phyloP scores from a whole-genome alignment of 768 basidiomycete species.

The Dacryopinax spathularia region DNA sequence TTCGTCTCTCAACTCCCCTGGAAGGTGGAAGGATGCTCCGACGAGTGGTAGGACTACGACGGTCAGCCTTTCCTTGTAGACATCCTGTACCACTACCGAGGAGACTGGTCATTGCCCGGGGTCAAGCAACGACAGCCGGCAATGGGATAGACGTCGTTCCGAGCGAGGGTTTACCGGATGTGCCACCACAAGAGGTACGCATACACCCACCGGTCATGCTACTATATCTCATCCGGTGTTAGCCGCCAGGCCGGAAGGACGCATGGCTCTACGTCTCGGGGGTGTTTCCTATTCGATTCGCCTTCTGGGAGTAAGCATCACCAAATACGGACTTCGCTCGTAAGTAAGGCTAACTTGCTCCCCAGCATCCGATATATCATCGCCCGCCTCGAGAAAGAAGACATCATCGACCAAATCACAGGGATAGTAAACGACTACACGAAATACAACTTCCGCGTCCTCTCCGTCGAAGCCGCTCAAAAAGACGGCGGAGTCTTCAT shows the following conservation, averaged over 20 bases:
- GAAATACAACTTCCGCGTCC: constrained; percentile 43
- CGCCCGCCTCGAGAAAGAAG: constrained; percentile 44
- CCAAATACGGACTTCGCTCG: constrained; percentile 5
- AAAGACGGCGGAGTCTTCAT: constrained; percentile 86
- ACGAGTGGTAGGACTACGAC: not conserved
- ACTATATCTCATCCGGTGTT: not conserved
- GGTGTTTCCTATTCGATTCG: constrained; percentile 60
- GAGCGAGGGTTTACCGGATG: not conserved
- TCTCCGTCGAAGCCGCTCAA: constrained; percentile 38
- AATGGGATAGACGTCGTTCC: not conserved
- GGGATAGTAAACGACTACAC: constrained; percentile 39
- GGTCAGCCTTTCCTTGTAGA: not conserved
- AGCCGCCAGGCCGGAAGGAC: constrained; percentile 19
- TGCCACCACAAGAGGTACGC: not conserved
- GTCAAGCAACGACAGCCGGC: not conserved
- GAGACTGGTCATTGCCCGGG: not conserved
- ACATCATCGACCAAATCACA: constrained; percentile 37
- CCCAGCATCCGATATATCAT: constrained; percentile 49
- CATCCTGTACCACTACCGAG: not conserved
- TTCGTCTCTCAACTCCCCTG: no score
- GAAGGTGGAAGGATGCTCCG: not conserved
- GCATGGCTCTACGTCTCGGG: constrained; percentile 63
- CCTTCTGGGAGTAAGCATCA: constrained; percentile 50
- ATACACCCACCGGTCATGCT: not conserved
- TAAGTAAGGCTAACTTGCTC: constrained; percentile 3